phyloP scores from a whole-genome alignment of 805 yeast genomes.

The Schwanniomyces polymorphus region DNA sequence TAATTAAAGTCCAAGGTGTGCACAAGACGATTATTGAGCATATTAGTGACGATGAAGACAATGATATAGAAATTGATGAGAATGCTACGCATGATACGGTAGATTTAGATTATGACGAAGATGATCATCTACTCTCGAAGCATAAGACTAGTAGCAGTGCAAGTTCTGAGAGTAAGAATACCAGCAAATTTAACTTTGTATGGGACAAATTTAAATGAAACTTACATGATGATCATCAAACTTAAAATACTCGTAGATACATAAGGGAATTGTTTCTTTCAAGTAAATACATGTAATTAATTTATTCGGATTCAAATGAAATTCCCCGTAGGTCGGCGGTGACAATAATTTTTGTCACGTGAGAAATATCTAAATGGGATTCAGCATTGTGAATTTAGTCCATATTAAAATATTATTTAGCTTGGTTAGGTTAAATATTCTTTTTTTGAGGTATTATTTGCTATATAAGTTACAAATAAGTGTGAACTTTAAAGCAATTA shows the following conservation, averaged over 20 bases:
- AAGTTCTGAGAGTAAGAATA: neutral
- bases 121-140: neutral
- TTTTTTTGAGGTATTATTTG: neutral
- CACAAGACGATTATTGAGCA: constrained; percentile 83
- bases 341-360: too few relatives aligned
- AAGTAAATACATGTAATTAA: neutral
- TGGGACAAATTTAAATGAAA: neutral
- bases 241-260: neutral
- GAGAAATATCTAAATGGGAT: too few relatives aligned
- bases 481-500: neutral
- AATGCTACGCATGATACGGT: neutral
- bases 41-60: constrained; percentile 46
- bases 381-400: too few relatives aligned
- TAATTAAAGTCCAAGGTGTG: constrained; percentile 81
- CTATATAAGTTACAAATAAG: neutral
- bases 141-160: constrained; percentile 1
- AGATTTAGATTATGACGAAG: constrained; percentile 6
- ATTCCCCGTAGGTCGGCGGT: too few relatives aligned
- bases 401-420: too few relatives aligned
- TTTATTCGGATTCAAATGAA: neutral
- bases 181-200: neutral
- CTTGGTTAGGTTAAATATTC: too few relatives aligned
- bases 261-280: neutral
- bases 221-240: neutral
- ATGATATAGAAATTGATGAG: constrained; percentile 2